A percentile compares a stretch with the other conserved stretches of the same genome.
Evolutionary conservation across 176 grass and related monocot species (phyloP).

Genomic region (Carex littledalei): DNA sequence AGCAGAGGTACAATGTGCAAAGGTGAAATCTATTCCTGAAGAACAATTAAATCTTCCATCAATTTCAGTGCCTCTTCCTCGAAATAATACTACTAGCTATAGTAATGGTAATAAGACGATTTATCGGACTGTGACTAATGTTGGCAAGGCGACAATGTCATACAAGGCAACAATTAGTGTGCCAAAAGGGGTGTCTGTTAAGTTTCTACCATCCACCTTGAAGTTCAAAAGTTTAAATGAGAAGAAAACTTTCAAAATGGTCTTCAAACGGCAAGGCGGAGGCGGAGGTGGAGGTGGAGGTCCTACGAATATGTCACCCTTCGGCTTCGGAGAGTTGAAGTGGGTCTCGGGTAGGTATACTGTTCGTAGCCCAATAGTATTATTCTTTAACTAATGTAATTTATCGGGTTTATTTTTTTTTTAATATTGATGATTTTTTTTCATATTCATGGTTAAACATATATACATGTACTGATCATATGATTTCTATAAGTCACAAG

Average conservation of each 20-base stretch:
- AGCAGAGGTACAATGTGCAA: background rate
- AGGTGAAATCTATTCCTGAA: background rate
- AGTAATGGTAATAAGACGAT: background rate
- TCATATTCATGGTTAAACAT: too few species aligned
- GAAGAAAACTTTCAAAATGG: conserved; percentile 1
- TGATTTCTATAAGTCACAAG: too few species aligned
- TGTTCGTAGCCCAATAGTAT: conserved; percentile 18
- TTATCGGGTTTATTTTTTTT: too few species aligned
- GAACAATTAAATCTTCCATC: conserved; percentile 22
- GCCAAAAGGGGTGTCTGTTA: background rate
- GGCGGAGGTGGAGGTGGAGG: background rate
- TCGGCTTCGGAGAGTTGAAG: background rate
- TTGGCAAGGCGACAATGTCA: conserved; percentile 1
- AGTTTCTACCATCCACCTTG: background rate
- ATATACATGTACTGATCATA: too few species aligned
- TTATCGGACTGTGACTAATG: conserved; percentile 24
- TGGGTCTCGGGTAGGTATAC: conserved; percentile 11
- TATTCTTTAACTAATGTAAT: background rate
- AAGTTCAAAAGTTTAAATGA: background rate
- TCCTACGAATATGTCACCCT: background rate
- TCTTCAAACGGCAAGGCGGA: background rate
- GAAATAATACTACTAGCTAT: background rate
- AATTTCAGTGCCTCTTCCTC: background rate
- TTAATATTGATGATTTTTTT: too few species aligned
- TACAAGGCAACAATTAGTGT: conserved; percentile 1